Evolutionary conservation across 2,329 filamentous ascomycete genomes (phyloP).

Genomic region (Grosmannia huntii): DNA sequence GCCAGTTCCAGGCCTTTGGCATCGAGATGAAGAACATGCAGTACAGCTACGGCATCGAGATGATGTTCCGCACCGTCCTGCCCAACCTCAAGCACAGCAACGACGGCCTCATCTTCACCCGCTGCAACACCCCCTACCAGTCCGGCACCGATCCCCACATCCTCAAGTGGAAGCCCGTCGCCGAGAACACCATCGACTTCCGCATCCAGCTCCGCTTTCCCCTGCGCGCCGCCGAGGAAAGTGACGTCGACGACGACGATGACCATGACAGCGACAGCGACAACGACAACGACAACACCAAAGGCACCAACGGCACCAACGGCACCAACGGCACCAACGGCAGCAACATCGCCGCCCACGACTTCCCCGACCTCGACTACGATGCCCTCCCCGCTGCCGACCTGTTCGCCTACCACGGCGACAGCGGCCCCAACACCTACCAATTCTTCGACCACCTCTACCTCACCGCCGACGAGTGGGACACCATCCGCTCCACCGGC

Average conservation of each 20-base stretch:
- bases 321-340: not conserved
- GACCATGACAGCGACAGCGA: constrained; percentile 53
- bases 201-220: constrained; percentile 63
- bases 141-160: constrained; percentile 88
- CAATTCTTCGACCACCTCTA: constrained; percentile 53
- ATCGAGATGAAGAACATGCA: constrained; percentile 85
- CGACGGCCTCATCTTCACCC: constrained; percentile 97
- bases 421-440: constrained; percentile 38
- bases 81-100: constrained; percentile 82
- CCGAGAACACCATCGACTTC: constrained; percentile 94
- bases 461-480: constrained; percentile 71
- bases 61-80: constrained; percentile 83
- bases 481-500: constrained; percentile 57
- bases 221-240: constrained; percentile 54
- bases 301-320: no score
- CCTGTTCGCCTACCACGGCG: constrained; percentile 57
- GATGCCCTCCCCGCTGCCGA: constrained; percentile 61
- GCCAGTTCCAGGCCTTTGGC: constrained; percentile 59
- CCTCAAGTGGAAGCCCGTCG: constrained; percentile 92
- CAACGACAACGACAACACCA: constrained; percentile 34
- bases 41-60: constrained; percentile 74
- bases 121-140: constrained; percentile 71
- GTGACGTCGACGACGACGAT: constrained; percentile 50
- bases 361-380: constrained; percentile 61
- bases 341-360: constrained; percentile 43